These are phyloP conservation scores for Aspergillus brasiliensis DNA, from an alignment of 2,329 filamentous ascomycete genomes.

Conservation along the genomic window DNA sequence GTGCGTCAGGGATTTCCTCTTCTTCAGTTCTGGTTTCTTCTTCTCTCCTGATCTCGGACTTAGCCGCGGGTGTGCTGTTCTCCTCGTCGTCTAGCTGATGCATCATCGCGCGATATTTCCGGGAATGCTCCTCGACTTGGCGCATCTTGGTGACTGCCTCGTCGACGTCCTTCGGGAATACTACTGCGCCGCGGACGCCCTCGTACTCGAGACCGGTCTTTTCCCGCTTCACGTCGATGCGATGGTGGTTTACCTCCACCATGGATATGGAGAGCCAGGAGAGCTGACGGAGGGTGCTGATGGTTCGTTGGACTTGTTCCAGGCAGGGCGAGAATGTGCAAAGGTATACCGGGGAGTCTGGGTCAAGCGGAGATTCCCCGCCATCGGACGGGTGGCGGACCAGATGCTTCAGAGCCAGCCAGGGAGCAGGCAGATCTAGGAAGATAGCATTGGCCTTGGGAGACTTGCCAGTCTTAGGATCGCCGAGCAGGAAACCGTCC, in stretches of 20 bases:
- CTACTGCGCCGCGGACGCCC: constrained; percentile 66
- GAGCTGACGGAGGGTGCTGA: constrained; percentile 74
- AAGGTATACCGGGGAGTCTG: constrained; percentile 71
- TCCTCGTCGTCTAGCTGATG: constrained; percentile 24
- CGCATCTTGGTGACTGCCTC: constrained; percentile 76
- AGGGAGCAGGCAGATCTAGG: constrained; percentile 54
- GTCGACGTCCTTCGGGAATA: constrained; percentile 67
- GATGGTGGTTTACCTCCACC: constrained; percentile 81
- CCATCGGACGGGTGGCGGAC: constrained; percentile 40
- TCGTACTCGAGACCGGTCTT: constrained; percentile 73
- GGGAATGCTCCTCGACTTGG: constrained; percentile 70
- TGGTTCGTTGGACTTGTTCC: constrained; percentile 88
- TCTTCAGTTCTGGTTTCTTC: constrained; percentile 30
- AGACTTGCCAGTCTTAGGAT: constrained; percentile 37
- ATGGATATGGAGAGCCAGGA: constrained; percentile 93
- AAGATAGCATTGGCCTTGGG: constrained; percentile 52
- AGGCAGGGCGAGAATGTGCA: constrained; percentile 98
- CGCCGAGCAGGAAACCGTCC: constrained; percentile 48
- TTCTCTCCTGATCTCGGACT: constrained; percentile 22
- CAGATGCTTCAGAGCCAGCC: constrained; percentile 52
- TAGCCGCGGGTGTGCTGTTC: constrained; percentile 25
- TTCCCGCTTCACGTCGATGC: constrained; percentile 80
- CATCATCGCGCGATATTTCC: constrained; percentile 60
- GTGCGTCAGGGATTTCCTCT: constrained; percentile 18
- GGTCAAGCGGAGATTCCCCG: constrained; percentile 62